Evolutionary conservation across 495 filamentous ascomycete genomes (phyloP), one percentile per base, ranked within the genome.

Genomic region (Penicillium nucicola): DNA sequence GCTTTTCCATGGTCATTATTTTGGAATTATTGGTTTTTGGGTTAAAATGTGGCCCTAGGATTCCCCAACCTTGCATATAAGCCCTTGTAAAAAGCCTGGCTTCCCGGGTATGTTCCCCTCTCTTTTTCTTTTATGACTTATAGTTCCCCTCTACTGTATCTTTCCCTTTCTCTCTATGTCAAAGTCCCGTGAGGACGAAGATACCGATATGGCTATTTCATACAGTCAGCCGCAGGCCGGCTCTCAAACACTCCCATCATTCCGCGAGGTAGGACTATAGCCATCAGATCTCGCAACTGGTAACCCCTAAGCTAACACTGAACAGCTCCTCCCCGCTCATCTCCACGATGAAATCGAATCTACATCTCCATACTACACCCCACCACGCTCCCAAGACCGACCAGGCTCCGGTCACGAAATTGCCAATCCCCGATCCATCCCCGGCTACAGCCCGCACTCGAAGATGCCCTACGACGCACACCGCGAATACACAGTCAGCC

Each of bases 341-440:
- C 65, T 77, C 5, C 73, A 75, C 52, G 71, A 75, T 48, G 73
- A 74, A 55, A 77, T 77, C 46, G 73, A 77, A 20, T 75, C 70
- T 23, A 48, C 36, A 17, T 72, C 70, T 9, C 59, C 70, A 50
- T 72, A 69, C 55, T 69, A 62, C 49, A 60, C 58, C 39, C 60
- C 68, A 17, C 62, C 64, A 19, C 65, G 58, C 43, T 60, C 59
- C 42, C 70, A 69, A 50, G 64, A 71, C 13, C 69, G 67, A 33
- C 69, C 67, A n/a, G 25, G 49, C 12, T 71, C 69, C 13, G 54
- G 55, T 12, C 67, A 68, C 32, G 65, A 74, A n/a, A 51, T 69
- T 57, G 58, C 58, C 50, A 61, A 67, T 20, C 62, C 62, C 28
- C 58, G 63, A 34, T 62, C 68, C 11, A 53, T 69, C 35, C 56